Evolutionary conservation across 495 filamentous ascomycete genomes (phyloP).

Genomic region (Aspergillus wentii): DNA sequence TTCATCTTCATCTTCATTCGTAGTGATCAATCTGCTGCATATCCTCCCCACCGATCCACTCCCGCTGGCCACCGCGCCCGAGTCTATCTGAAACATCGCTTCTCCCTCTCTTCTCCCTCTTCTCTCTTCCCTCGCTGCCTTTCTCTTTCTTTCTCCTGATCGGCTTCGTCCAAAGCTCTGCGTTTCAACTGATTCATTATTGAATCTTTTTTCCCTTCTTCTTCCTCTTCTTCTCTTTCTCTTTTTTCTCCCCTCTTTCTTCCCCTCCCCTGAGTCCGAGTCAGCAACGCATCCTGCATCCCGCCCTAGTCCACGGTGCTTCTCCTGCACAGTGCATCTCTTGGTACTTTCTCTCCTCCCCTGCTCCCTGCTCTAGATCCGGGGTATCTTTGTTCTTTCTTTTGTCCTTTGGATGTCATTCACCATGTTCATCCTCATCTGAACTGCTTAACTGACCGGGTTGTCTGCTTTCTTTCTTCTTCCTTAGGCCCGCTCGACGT

Average conservation of each 20-base stretch:
- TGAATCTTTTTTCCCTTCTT: too few relatives aligned
- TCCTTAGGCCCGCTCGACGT: too few relatives aligned
- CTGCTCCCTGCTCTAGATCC: background rate
- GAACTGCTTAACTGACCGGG: too few relatives aligned
- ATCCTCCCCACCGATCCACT: too few relatives aligned
- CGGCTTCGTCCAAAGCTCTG: too few relatives aligned
- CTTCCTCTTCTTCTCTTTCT: background rate
- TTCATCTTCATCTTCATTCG: background rate
- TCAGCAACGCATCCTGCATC: too few relatives aligned
- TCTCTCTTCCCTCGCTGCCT: background rate
- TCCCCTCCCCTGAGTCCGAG: too few relatives aligned
- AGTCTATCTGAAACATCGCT: conserved; percentile 18
- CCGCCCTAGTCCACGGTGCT: too few relatives aligned
- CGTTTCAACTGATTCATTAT: too few relatives aligned
- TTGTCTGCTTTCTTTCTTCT: too few relatives aligned
- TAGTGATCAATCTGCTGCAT: too few relatives aligned
- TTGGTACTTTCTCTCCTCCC: background rate
- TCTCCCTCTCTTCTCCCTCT: conserved; percentile 1
- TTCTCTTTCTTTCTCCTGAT: background rate
- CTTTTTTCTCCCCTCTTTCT: background rate
- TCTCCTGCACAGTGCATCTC: too few relatives aligned
- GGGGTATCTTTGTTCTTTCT: background rate
- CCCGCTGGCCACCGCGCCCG: conserved; percentile 1
- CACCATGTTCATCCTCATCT: background rate
- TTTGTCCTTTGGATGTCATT: conserved; percentile 1